These are phyloP conservation scores for Torulaspora indica DNA, from an alignment of 805 yeast species.

Conservation along the genomic window DNA sequence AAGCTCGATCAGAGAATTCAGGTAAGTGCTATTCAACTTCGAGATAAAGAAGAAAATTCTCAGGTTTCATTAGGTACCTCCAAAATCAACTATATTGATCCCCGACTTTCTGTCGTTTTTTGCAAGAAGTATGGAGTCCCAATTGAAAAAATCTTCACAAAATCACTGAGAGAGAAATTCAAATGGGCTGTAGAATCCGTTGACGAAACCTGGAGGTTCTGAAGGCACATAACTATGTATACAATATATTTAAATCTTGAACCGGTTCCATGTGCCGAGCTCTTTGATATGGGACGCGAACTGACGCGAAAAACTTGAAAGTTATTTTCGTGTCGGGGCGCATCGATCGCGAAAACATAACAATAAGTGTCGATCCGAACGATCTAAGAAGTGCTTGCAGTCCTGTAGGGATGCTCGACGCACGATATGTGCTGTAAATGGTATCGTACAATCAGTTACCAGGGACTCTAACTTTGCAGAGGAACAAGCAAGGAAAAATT, in stretches of 20 bases:
- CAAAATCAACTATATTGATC: conserved; percentile 92
- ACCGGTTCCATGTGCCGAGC: background rate
- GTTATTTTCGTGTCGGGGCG: background rate
- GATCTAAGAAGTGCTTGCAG: background rate
- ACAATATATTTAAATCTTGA: background rate
- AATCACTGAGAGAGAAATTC: conserved; percentile 87
- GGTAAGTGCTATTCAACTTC: conserved; percentile 66
- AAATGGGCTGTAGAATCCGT: conserved; percentile 93
- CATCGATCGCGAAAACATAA: conserved; percentile 4
- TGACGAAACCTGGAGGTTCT: conserved; percentile 84
- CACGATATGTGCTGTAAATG: background rate
- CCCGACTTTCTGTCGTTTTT: conserved; percentile 83
- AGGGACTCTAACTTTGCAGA: background rate
- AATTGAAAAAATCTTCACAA: conserved; percentile 84
- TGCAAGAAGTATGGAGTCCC: conserved; percentile 84
- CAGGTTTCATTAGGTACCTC: conserved; percentile 91
- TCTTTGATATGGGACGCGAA: background rate
- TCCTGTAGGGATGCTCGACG: background rate
- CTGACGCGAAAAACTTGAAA: conserved; percentile 4
- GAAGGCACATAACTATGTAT: conserved; percentile 6
- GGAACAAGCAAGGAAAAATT: background rate
- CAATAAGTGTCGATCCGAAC: background rate
- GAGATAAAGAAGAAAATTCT: conserved; percentile 91
- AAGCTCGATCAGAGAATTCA: conserved; percentile 66
- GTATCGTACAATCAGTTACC: background rate